Evolutionary conservation across 495 filamentous ascomycete species (phyloP).

Genomic region (Astrothelium subdiscretum): DNA sequence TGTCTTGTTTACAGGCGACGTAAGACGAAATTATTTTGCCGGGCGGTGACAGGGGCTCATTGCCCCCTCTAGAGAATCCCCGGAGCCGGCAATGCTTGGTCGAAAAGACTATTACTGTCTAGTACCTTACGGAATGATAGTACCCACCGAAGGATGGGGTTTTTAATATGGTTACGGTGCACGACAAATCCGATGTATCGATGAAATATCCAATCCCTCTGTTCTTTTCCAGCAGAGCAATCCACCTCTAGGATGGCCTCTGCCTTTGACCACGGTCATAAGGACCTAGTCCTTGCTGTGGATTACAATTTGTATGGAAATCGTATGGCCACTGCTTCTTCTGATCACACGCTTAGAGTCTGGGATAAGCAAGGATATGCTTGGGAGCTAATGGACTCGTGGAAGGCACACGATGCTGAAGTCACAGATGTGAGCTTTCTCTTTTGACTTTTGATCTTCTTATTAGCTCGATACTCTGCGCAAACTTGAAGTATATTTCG

Average conservation of each 20-base stretch:
- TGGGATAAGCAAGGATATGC: slow-evolving; percentile 71
- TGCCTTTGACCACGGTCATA: slow-evolving; percentile 44
- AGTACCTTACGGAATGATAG: background rate
- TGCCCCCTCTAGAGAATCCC: background rate
- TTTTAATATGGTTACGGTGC: background rate
- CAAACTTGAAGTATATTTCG: background rate
- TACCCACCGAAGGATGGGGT: background rate
- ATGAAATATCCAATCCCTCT: background rate
- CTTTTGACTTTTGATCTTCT: too few species aligned
- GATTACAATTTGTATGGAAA: slow-evolving; percentile 67
- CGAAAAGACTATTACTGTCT: too few species aligned
- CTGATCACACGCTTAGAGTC: slow-evolving; percentile 87
- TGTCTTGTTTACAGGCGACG: background rate
- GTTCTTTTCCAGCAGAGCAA: background rate
- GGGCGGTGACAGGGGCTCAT: background rate
- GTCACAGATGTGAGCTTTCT: slow-evolving; percentile 61
- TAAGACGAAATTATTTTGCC: background rate
- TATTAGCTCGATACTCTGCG: background rate
- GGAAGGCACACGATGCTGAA: slow-evolving; percentile 85
- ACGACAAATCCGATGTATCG: background rate
- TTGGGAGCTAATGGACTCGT: slow-evolving; percentile 75
- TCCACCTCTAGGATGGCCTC: slow-evolving; percentile 16
- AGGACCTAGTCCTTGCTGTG: slow-evolving; percentile 56
- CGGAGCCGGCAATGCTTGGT: too few species aligned
- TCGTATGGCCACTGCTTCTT: slow-evolving; percentile 78